Base-by-base conservation (phyloP, 108 stramenopile species). In the Craspedostauros australis region DNA sequence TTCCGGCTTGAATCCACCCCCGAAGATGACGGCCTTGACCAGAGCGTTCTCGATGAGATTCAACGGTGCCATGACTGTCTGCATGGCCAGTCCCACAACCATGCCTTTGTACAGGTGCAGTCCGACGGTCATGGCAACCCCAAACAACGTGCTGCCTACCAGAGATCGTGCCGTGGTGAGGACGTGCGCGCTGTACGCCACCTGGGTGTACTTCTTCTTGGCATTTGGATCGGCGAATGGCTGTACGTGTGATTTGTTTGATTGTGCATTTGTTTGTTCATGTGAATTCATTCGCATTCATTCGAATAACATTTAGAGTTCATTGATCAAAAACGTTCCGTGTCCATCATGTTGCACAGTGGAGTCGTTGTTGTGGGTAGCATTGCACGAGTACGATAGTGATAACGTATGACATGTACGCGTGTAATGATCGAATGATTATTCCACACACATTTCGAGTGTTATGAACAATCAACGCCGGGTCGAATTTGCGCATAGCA, bases 41-140 rank as follows among this genome's bases (percentile, higher is more conserved):
- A 88, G 41, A 2, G 80, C 50, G 57, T 85, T 93, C 42, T 93
- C 87, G 22, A 70, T 32, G 39, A 88, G 45, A 54, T 79, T 87
- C 43, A 93, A 67, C 8, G 91, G 91, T 21, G 61, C 77, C 91
- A 93, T 93, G 41, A 93, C 56, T 20, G 73, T 72, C 61, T 93
- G 91, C 53, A 93, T 93, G 24, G 87, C 87, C 12, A 93, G 56
- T 45, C 91, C 83, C 31, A 88, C 76, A 43, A 88, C 74, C 91
- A 93, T 93, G 22, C 91, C 91, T 44, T 82, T 86, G 66, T 86
- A 93, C 27, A 64, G 46, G 64, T 93, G 91, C 46, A 93, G 65
- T 16, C 91, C 91, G 4, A 75, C 68, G 2, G 91, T 93, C 79
- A 93, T 78, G 36, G 28, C 49, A 22, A 93, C 64, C 9, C 84